A percentile compares a stretch with the other conserved stretches of the same genome.
Evolutionary conservation across 768 basidiomycete genomes (phyloP).

Genomic region (Termitomyces eurrhizus): DNA sequence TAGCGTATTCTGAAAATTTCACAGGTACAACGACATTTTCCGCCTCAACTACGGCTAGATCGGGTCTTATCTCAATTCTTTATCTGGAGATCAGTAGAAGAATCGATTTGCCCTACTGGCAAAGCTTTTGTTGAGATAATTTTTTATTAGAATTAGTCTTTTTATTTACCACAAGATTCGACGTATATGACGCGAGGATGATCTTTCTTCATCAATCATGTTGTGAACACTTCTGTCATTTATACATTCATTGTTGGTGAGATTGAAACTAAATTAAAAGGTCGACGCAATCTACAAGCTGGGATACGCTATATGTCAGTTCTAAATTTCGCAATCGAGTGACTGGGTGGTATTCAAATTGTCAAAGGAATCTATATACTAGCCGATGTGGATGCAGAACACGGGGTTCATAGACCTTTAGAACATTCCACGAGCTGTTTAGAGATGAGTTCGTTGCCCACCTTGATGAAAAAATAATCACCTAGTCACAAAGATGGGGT

Average conservation of each 20-base stretch:
- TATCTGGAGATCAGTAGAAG: constrained; percentile 1
- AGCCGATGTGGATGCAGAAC: neutral
- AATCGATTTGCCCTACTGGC: neutral
- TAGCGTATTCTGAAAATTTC: constrained; percentile 1
- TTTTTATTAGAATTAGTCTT: constrained; percentile 7
- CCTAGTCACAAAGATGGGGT: constrained; percentile 27
- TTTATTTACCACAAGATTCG: constrained; percentile 9
- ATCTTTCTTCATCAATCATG: neutral
- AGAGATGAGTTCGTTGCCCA: constrained; percentile 47
- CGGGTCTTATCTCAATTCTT: neutral
- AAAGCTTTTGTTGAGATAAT: neutral
- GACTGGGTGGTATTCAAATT: neutral
- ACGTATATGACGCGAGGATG: constrained; percentile 2
- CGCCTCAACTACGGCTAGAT: constrained; percentile 72
- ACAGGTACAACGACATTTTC: constrained; percentile 87
- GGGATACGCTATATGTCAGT: neutral
- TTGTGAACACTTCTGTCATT: neutral
- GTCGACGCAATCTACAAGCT: neutral
- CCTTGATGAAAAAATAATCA: constrained; percentile 60
- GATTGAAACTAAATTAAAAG: neutral
- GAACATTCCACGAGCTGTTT: constrained; percentile 40
- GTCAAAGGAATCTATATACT: neutral
- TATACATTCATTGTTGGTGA: neutral
- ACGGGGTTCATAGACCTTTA: neutral
- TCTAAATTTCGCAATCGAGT: no score